Conservation (phyloP, 352 stramenopile species). For the Phytophthora constricta region DNA sequence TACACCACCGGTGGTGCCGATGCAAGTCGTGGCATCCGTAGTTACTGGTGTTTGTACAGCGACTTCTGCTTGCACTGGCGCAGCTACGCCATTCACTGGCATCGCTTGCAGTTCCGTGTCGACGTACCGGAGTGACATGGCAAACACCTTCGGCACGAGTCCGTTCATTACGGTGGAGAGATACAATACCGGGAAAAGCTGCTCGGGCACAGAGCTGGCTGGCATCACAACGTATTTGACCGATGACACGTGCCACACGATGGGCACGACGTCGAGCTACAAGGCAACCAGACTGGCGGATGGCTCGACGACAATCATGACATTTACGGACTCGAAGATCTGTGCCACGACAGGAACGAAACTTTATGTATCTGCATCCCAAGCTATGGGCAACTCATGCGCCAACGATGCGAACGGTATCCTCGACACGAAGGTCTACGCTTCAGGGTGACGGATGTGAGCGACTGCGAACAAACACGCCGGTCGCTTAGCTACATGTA, state of each 20-base stretch:
- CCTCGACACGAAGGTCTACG: slow-evolving; percentile 10
- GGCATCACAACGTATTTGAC: neutral
- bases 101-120: neutral
- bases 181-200: neutral
- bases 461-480: neutral
- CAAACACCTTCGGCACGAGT: neutral
- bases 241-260: neutral
- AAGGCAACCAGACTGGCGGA: neutral
- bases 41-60: too few species aligned
- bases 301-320: neutral
- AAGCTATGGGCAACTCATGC: slow-evolving; percentile 1
- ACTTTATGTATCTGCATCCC: neutral
- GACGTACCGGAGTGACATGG: neutral
- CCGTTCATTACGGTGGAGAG: neutral
- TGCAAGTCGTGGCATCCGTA: too few species aligned
- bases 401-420: slow-evolving; percentile 1
- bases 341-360: neutral
- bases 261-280: neutral
- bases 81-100: neutral
- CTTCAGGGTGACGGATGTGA: neutral
- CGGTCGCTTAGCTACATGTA: neutral
- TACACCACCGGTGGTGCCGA: too few species aligned
- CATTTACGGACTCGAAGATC: neutral
- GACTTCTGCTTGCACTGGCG: neutral
- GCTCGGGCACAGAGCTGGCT: neutral